Conservation (phyloP, 1,284 basidiomycete genomes). For the Sanguinoderma infundibulare region DNA sequence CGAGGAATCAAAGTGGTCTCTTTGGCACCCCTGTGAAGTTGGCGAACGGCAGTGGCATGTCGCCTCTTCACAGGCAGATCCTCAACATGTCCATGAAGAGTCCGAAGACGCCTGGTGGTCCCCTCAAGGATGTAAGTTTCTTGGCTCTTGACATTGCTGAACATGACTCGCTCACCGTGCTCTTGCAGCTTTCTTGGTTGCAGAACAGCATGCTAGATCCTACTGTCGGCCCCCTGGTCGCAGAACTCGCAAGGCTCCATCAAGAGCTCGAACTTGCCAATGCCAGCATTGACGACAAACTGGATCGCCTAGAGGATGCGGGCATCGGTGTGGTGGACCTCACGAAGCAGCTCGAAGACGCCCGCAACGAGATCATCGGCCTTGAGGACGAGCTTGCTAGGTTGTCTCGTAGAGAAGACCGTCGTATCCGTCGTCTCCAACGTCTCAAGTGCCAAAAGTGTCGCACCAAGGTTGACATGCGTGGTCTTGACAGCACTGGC, state of each 20-base stretch:
- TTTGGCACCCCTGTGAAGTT: conserved; percentile 56
- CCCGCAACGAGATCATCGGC: conserved; percentile 54
- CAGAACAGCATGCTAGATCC: conserved; percentile 59
- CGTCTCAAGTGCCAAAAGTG: conserved; percentile 69
- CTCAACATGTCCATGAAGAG: conserved; percentile 66
- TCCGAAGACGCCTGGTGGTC: conserved; percentile 78
- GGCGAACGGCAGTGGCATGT: conserved; percentile 60
- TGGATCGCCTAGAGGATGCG: conserved; percentile 80
- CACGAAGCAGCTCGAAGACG: conserved; percentile 72
- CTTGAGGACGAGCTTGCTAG: conserved; percentile 74
- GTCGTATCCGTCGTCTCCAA: conserved; percentile 59
- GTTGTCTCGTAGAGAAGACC: conserved; percentile 65
- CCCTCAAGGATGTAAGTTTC: conserved; percentile 70
- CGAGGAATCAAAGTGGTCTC: conserved; percentile 51
- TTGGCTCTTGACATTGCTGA: neutral
- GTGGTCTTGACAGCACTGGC: conserved; percentile 40
- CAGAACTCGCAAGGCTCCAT: conserved; percentile 70
- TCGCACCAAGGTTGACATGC: conserved; percentile 59
- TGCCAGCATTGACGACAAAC: conserved; percentile 82
- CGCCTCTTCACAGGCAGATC: conserved; percentile 74
- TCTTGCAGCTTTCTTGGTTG: conserved; percentile 68
- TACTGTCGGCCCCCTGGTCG: conserved; percentile 57
- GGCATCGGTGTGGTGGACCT: conserved; percentile 72
- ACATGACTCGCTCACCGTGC: neutral
- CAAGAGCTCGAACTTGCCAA: conserved; percentile 77